Evolutionary conservation across 139 green algal genomes (phyloP).

Genomic region (Ostreobium quekettii): DNA sequence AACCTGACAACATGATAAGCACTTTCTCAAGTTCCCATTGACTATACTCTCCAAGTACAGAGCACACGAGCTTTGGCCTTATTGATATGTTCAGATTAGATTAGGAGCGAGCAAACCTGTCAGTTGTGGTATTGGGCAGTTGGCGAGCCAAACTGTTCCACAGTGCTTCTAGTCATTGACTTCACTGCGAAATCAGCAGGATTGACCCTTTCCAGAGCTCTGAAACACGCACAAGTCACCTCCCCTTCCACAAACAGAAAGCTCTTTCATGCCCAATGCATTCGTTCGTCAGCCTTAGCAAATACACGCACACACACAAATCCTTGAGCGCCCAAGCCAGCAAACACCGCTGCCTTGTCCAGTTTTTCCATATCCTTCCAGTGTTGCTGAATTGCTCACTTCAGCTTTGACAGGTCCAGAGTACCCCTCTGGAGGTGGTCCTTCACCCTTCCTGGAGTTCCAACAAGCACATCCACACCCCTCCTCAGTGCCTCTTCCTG

Average conservation of each 20-base stretch:
- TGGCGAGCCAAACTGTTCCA: too few species aligned
- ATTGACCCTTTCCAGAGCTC: too few species aligned
- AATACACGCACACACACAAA: too few species aligned
- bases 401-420: slow-evolving; percentile 66
- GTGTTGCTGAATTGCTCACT: slow-evolving; percentile 30
- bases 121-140: neutral
- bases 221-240: too few species aligned
- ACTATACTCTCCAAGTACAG: neutral
- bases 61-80: neutral
- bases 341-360: too few species aligned
- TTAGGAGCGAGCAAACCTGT: neutral
- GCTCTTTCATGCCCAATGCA: too few species aligned
- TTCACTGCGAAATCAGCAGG: too few species aligned
- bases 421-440: slow-evolving; percentile 84
- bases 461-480: slow-evolving; percentile 94
- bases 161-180: too few species aligned
- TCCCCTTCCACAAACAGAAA: too few species aligned
- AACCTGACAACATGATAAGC: slow-evolving; percentile 37
- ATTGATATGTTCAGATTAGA: neutral
- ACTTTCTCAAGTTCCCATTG: neutral
- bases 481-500: slow-evolving; percentile 55
- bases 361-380: too few species aligned
- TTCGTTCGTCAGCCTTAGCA: too few species aligned
- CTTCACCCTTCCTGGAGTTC: slow-evolving; percentile 89
- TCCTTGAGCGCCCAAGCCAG: too few species aligned